Conservation (phyloP, 2,329 filamentous ascomycete genomes). For the Fusarium sp. region DNA sequence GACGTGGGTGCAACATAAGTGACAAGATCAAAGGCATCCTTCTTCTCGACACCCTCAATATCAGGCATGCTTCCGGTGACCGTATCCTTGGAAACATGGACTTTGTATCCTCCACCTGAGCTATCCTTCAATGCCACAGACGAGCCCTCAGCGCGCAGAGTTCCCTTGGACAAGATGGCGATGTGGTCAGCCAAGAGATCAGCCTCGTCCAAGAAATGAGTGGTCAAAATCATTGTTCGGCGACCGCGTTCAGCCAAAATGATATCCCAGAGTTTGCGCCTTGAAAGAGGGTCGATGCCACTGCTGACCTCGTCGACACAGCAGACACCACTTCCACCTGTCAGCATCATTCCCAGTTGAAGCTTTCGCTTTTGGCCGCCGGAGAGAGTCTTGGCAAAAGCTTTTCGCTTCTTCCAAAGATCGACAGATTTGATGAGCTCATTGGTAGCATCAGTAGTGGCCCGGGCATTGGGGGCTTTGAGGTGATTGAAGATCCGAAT, state of each 20-base stretch:
- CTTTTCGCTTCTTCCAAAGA: slow-evolving; percentile 77
- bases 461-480: slow-evolving; percentile 71
- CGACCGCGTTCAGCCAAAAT: slow-evolving; percentile 84
- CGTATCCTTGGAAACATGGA: slow-evolving; percentile 75
- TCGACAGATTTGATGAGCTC: slow-evolving; percentile 79
- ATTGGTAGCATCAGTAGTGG: slow-evolving; percentile 68
- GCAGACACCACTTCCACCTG: slow-evolving; percentile 87
- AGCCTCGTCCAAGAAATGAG: slow-evolving; percentile 94
- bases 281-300: slow-evolving; percentile 86
- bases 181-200: slow-evolving; percentile 91
- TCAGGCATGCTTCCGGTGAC: slow-evolving; percentile 60
- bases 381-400: slow-evolving; percentile 81
- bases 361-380: slow-evolving; percentile 94
- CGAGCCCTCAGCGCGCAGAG: slow-evolving; percentile 83
- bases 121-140: slow-evolving; percentile 87
- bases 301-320: slow-evolving; percentile 93
- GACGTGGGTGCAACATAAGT: slow-evolving; percentile 80
- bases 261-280: slow-evolving; percentile 95
- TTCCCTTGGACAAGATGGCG: slow-evolving; percentile 86
- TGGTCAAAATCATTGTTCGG: slow-evolving; percentile 88
- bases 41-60: slow-evolving; percentile 67
- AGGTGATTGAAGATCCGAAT: slow-evolving; percentile 85
- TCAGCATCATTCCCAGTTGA: slow-evolving; percentile 95
- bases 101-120: slow-evolving; percentile 85
- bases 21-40: slow-evolving; percentile 75